Evolutionary conservation across 2,329 filamentous ascomycete species (phyloP), one percentile per base, ranked within the genome.

Genomic region (Xylariaceae sp.): DNA sequence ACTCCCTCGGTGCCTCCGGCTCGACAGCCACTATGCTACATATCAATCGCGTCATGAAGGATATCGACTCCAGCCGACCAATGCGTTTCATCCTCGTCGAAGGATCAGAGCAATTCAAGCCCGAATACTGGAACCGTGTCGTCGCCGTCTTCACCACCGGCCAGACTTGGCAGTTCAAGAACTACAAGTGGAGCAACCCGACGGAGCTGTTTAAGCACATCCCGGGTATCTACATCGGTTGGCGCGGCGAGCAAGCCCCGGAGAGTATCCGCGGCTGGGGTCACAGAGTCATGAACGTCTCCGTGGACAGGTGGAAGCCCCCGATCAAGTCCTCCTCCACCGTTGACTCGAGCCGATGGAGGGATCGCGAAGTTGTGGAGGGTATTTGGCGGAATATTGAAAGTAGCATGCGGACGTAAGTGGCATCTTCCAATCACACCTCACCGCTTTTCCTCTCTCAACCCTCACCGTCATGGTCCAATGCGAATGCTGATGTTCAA

Each of bases 81-180:
- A 82, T 93, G 61, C 88, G 91, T 37, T 98, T 98, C 73, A 94
- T 97, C 63, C 82, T 98, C 32, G 92, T 97, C 43, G 93, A 98
- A 66, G 86, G 85, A 16, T 87, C 91, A 0, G 85, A 94, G 63
- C 86, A 93, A 66, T 98, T 98, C 78, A 95, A 95, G 66, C 93
- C 93, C 0, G 91, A 97, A 64, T 96, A 97, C 73, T 98, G 93
- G 93, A 85, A 85, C 60, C 84, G 91, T 41, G 86, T 98, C 6
- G 93, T 96, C 2, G 93, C 88, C 11, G 91, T 98, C 46, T 97
- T 98, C 70, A 98, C 93, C 0, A 98, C 93, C 0, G 93, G 93
- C 25, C 93, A 98, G 71, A 83, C 86, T 8, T 98, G 93, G 93
- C 93, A 98, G 69, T 98, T 98, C 72, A 95, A 96, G 71, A 87